Percentiles rank a stretch among this genome's conserved stretches.
phyloP scores from a whole-genome alignment of 306 rosid genomes.

The Dalbergia cultrata region DNA sequence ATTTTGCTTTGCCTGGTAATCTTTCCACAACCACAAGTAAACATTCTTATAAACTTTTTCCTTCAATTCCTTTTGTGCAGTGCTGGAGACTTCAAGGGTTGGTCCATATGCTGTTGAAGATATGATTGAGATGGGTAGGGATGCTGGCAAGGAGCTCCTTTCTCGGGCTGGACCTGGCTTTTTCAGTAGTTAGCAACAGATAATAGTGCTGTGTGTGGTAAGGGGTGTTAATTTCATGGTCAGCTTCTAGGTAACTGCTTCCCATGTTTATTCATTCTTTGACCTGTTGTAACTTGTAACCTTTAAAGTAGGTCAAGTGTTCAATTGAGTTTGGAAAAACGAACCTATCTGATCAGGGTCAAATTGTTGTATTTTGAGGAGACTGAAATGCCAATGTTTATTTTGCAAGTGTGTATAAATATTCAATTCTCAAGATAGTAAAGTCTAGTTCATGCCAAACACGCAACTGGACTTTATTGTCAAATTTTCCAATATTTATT shows the following conservation, averaged over 20 bases:
- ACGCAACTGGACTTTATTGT: not conserved
- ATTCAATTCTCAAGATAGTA: not conserved
- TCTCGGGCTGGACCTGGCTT: constrained; percentile 84
- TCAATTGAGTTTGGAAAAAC: constrained; percentile 36
- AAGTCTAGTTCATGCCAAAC: constrained; percentile 5
- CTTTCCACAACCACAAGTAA: constrained; percentile 17
- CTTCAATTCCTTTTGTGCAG: constrained; percentile 50
- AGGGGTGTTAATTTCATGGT: constrained; percentile 20
- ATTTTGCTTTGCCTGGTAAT: not conserved
- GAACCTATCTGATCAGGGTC: constrained; percentile 22
- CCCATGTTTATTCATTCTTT: constrained; percentile 39
- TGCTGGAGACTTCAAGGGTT: constrained; percentile 81
- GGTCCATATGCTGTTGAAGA: constrained; percentile 73
- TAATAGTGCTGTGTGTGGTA: not conserved
- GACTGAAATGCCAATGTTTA: constrained; percentile 36
- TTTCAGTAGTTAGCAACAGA: constrained; percentile 57
- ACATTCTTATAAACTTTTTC: constrained; percentile 4
- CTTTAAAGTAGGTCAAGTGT: constrained; percentile 11
- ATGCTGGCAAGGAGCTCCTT: constrained; percentile 90
- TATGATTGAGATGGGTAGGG: constrained; percentile 83
- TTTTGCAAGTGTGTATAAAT: constrained; percentile 14
- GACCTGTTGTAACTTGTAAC: constrained; percentile 48
- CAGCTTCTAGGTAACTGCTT: constrained; percentile 29
- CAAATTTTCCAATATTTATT: not conserved
- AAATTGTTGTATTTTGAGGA: constrained; percentile 41